phyloP scores from a whole-genome alignment of 1,139 yeast genomes.

The Barnettozyma hawaiiensis region DNA sequence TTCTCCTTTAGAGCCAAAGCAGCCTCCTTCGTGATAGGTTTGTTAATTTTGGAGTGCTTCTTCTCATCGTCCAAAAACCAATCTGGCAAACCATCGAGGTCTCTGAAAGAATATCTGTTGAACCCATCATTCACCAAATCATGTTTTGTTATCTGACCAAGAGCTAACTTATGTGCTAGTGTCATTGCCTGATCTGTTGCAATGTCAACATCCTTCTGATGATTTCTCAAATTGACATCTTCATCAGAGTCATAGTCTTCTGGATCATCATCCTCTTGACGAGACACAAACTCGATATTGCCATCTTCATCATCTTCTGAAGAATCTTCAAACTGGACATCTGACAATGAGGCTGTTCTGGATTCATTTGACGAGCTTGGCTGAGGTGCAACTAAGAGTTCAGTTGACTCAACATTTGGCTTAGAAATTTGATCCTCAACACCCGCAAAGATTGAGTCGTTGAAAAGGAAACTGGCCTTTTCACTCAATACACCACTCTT shows the following conservation, averaged over 20 bases:
- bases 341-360: conserved; percentile 19
- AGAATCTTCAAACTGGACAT: conserved; percentile 16
- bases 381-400: conserved; percentile 16
- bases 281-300: conserved; percentile 50
- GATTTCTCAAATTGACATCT: conserved; percentile 35
- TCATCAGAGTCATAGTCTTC: conserved; percentile 38
- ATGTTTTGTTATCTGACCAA: conserved; percentile 78
- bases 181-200: conserved; percentile 98
- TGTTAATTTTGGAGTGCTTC: conserved; percentile 74
- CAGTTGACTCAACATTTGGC: background rate
- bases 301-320: conserved; percentile 25
- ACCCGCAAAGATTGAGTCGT: conserved; percentile 69
- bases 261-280: conserved; percentile 29
- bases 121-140: conserved; percentile 88
- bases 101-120: conserved; percentile 88
- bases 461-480: conserved; percentile 72
- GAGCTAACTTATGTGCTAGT: conserved; percentile 89
- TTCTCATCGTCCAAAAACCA: conserved; percentile 96
- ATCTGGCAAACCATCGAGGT: conserved; percentile 82
- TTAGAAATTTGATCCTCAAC: conserved; percentile 41
- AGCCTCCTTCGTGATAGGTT: conserved; percentile 97
- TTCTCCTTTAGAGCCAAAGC: conserved; percentile 88
- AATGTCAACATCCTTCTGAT: conserved; percentile 64
- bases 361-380: conserved; percentile 13
- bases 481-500: conserved; percentile 53